Conservation (phyloP, 345 rosid species). For the Brassica napus region Da-Ae NC_063434.1:6153001-6153500, state of each 20-base stretch:
- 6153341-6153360: constrained; percentile 58
- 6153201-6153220: constrained; percentile 51
- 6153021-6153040: constrained; percentile 61
- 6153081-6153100: constrained; percentile 12
- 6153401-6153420: constrained; percentile 55
- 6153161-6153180: constrained; percentile 55
- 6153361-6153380: constrained; percentile 13
- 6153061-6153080: constrained; percentile 42
- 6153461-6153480: constrained; percentile 10
- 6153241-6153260: constrained; percentile 75
- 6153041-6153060: constrained; percentile 50
- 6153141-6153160: constrained; percentile 1
- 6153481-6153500: constrained; percentile 29
- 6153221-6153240: background rate
- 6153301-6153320: constrained; percentile 83
- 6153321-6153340: constrained; percentile 68
- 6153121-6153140: background rate
- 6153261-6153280: constrained; percentile 69
- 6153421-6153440: constrained; percentile 56
- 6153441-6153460: constrained; percentile 29
- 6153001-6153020: constrained; percentile 89
- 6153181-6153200: constrained; percentile 48
- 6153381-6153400: constrained; percentile 40
- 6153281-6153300: constrained; percentile 59
- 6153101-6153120: background rate